A percentile compares a stretch with the other conserved stretches of the same genome.
These are phyloP conservation scores for Thermomyces lanuginosus DNA, from an alignment of 2,329 filamentous ascomycete species.

Conservation along the genomic window DNA sequence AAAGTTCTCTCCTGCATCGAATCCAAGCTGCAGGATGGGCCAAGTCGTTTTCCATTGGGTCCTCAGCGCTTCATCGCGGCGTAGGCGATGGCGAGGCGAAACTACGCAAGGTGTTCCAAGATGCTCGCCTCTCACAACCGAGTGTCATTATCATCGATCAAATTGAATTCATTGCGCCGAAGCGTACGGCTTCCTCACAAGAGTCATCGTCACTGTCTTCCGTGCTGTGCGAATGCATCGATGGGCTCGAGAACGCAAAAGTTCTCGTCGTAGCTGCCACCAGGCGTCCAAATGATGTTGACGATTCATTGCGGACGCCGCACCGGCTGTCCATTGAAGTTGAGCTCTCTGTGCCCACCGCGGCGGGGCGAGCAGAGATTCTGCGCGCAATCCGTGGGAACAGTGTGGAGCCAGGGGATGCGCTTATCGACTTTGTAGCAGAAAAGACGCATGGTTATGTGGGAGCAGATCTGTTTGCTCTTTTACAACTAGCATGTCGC, in stretches of 20 bases:
- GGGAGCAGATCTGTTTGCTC: conserved; percentile 53
- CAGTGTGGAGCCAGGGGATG: conserved; percentile 33
- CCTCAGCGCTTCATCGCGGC: conserved; percentile 17
- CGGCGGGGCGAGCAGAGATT: conserved; percentile 54
- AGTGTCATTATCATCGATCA: conserved; percentile 68
- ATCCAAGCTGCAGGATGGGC: conserved; percentile 56
- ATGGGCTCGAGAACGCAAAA: conserved; percentile 28
- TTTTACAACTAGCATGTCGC: conserved; percentile 41
- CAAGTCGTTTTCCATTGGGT: conserved; percentile 39
- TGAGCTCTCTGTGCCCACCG: conserved; percentile 61
- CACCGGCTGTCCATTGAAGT: conserved; percentile 52
- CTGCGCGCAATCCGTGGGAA: conserved; percentile 43
- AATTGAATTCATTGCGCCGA: conserved; percentile 52
- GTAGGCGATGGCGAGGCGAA: conserved; percentile 33
- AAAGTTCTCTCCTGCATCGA: conserved; percentile 54
- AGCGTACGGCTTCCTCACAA: conserved; percentile 34
- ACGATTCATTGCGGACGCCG: conserved; percentile 47
- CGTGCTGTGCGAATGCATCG: conserved; percentile 26
- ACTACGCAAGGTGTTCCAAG: conserved; percentile 52
- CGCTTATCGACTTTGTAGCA: conserved; percentile 44
- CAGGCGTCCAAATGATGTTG: conserved; percentile 55
- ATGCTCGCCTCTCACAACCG: conserved; percentile 52
- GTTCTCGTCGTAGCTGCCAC: conserved; percentile 64
- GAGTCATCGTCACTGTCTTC: conserved; percentile 21
- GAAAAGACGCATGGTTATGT: conserved; percentile 78